Evolutionary conservation across 2,329 filamentous ascomycete species (phyloP), one percentile per base, ranked within the genome.

Genomic region (Neonectria coccinea): DNA sequence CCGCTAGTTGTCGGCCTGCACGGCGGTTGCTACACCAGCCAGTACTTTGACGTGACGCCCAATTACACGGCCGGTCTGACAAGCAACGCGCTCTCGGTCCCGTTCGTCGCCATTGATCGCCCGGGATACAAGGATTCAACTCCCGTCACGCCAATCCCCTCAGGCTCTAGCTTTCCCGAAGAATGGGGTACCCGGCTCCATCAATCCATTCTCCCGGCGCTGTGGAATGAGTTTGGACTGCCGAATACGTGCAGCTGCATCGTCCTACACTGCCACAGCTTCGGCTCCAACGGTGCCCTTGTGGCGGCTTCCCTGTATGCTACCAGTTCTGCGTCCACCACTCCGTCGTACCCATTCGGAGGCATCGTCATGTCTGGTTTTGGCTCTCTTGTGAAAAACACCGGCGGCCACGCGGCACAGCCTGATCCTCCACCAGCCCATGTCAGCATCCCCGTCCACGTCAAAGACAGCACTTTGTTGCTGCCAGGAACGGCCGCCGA

Each of bases 51-150:
- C 48, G 67, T 33, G 27, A 70, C 63, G 2, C 58, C 64, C 1
- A 51, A 70, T 16, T 59, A 64, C 51, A 64, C 67, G 0, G 69
- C 67, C 6, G 59, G 44, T 22, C 42, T 58, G 18, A 47, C 59
- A 20, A 72, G 70, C 60, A 56, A 63, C 51, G 41, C 64, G 1
- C 60, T 72, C 0, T 67, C 57, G 2, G 62, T 72, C 6, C 69
- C 70, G 0, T 72, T 72, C 44, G 57, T 72, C 14, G 66, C 70
- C 20, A 69, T 72, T 56, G 66, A 72, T 59, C 69, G 70, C 16
- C 69, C 70, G 1, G 59, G 67, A 25, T 72, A 72, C 59, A 61
- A 39, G 16, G 60, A 60, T 4, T 59, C 70, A 14, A 69, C 66
- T 8, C 60, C 70, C 7, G 45, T 72, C 2, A 47, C 54, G 4